phyloP scores from a whole-genome alignment of 345 rosid genomes.

The Tarenaya hassleriana region DNA sequence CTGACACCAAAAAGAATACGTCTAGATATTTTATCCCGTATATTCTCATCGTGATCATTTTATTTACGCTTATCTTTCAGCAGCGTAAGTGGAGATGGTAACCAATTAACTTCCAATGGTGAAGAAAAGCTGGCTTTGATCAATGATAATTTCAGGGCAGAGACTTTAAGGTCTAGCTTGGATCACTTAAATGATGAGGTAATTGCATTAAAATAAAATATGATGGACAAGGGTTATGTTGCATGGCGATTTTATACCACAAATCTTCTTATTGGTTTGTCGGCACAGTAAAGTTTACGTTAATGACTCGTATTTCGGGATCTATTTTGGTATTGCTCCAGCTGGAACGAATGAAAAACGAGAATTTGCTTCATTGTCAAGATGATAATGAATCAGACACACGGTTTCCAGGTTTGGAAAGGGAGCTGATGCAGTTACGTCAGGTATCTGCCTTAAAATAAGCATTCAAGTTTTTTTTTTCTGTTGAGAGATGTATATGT shows the following conservation, averaged over 20 bases:
- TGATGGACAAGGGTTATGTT: not conserved
- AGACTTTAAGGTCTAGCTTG: conserved; percentile 76
- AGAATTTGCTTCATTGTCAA: conserved; percentile 53
- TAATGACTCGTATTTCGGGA: not conserved
- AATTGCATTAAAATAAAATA: conserved; percentile 3
- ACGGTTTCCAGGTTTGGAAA: conserved; percentile 59
- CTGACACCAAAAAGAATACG: not conserved
- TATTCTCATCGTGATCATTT: not conserved
- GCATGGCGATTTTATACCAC: not conserved
- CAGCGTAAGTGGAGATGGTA: conserved; percentile 38
- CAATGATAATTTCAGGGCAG: conserved; percentile 57
- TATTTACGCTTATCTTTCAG: conserved; percentile 18
- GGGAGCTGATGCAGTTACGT: conserved; percentile 54
- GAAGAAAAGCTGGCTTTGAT: conserved; percentile 41
- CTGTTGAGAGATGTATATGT: conserved; percentile 15
- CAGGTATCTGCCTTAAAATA: conserved; percentile 43
- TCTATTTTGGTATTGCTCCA: conserved; percentile 28
- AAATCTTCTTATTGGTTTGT: conserved; percentile 3
- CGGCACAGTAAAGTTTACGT: not conserved
- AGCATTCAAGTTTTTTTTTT: conserved; percentile 6
- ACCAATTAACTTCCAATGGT: conserved; percentile 35
- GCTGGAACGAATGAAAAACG: conserved; percentile 95
- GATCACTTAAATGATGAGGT: conserved; percentile 90
- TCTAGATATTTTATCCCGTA: not conserved
- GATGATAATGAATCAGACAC: conserved; percentile 41